Conservation (phyloP, 2,329 filamentous ascomycete species). For the Endothia cerciana region DNA sequence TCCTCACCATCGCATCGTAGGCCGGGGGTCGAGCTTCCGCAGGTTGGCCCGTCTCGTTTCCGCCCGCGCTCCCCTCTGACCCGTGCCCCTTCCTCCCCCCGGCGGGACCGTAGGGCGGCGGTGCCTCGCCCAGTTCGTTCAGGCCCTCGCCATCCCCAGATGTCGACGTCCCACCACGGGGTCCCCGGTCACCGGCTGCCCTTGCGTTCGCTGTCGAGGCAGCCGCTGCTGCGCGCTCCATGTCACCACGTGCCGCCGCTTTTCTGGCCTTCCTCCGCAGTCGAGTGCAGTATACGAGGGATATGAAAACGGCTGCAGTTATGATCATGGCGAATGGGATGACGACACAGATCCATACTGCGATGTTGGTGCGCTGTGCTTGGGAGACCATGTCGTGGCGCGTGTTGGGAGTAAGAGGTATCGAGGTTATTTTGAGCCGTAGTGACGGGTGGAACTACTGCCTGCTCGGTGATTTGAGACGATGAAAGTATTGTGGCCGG, state of each 20-base stretch:
- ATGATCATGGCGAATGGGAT: conserved; percentile 25
- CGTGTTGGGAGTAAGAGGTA: neutral
- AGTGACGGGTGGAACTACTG: neutral
- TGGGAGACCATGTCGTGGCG: neutral
- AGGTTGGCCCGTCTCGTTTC: neutral
- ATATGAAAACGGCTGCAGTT: neutral
- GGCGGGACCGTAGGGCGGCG: conserved; percentile 33
- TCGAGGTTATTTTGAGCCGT: neutral
- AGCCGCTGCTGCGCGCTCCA: neutral
- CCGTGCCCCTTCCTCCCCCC: conserved; percentile 13
- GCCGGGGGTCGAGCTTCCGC: conserved; percentile 8
- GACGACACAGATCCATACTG: conserved; percentile 24
- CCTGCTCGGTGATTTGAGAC: neutral
- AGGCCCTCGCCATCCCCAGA: conserved; percentile 32
- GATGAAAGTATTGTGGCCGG: neutral
- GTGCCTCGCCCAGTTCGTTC: conserved; percentile 35
- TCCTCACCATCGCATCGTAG: conserved; percentile 11
- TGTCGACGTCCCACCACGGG: neutral
- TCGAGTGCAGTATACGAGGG: conserved; percentile 6
- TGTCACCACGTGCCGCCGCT: neutral
- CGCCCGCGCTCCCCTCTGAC: neutral
- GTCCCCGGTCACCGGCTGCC: neutral
- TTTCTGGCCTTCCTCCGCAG: neutral
- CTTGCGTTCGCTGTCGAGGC: neutral
- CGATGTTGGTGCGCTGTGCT: neutral